These are phyloP conservation scores for Daldinia vernicosa DNA, from an alignment of 495 filamentous ascomycete species.

Conservation along the genomic window DNA sequence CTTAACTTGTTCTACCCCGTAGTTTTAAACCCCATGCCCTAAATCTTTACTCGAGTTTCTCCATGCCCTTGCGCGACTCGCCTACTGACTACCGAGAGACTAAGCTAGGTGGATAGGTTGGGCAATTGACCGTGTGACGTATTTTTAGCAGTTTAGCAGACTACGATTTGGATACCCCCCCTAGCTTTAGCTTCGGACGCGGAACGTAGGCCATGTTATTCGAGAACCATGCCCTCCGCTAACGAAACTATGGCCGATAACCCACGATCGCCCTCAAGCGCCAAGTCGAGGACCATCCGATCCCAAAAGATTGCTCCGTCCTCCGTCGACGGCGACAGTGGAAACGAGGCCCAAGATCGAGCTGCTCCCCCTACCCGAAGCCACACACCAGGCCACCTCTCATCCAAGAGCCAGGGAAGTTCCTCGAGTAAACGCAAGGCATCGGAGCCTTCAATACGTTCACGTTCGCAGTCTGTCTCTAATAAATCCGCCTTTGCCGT, in stretches of 20 bases:
- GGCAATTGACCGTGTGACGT: conserved; percentile 26
- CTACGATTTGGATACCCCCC: conserved; percentile 2
- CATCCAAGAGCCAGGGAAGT: conserved; percentile 51
- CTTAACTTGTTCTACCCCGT: conserved; percentile 1
- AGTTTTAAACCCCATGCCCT: conserved; percentile 22
- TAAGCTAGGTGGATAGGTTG: conserved; percentile 34
- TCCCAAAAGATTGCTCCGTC: conserved; percentile 42
- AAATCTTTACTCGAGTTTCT: conserved; percentile 11
- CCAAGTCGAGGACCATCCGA: conserved; percentile 41
- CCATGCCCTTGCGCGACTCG: conserved; percentile 31
- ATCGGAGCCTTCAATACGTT: conserved; percentile 58
- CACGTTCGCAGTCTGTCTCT: conserved; percentile 58
- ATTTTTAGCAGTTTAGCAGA: conserved; percentile 14
- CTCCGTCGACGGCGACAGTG: conserved; percentile 37
- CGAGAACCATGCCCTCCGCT: conserved; percentile 13
- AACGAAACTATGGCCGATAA: conserved; percentile 47
- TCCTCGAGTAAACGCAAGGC: conserved; percentile 57
- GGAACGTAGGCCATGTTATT: conserved; percentile 33
- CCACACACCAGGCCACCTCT: conserved; percentile 64
- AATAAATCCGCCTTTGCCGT: conserved; percentile 46
- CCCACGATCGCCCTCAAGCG: conserved; percentile 39
- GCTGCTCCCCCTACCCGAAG: conserved; percentile 52
- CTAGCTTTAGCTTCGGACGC: conserved; percentile 13
- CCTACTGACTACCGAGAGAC: conserved; percentile 25
- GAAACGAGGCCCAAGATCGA: conserved; percentile 40